Conservation (phyloP, 106 monocot genomes). For the Allium cepa region DNA sequence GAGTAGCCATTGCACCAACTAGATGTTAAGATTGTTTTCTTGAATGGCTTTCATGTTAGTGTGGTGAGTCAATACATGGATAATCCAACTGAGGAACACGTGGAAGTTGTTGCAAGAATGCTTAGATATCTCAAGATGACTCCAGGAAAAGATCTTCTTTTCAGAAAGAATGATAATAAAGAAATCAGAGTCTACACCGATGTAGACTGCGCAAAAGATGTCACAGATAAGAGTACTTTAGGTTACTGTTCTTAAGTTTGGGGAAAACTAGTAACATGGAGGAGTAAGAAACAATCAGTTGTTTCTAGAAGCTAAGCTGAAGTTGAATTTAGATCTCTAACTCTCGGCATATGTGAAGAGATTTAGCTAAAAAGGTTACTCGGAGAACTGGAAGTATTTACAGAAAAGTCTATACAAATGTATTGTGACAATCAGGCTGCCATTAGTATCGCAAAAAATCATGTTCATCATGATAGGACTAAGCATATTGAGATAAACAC, state of each 20-base stretch:
- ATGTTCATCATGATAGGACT: slow-evolving; percentile 2
- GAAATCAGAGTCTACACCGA: neutral
- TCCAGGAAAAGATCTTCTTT: too few relatives aligned
- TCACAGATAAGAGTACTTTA: neutral
- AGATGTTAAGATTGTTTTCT: too few relatives aligned
- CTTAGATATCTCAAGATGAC: too few relatives aligned
- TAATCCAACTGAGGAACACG: too few relatives aligned
- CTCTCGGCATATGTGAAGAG: neutral
- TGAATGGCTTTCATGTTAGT: too few relatives aligned
- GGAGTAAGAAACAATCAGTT: neutral
- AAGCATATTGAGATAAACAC: slow-evolving; percentile 6
- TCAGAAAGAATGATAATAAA: too few relatives aligned
- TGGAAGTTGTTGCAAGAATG: too few relatives aligned
- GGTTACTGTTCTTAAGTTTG: neutral
- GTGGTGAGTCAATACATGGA: too few relatives aligned
- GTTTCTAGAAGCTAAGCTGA: neutral
- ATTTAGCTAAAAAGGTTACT: neutral
- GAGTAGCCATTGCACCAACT: too few relatives aligned
- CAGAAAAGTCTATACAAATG: too few relatives aligned
- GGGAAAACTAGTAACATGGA: neutral
- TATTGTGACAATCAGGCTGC: too few relatives aligned
- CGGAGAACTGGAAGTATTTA: neutral
- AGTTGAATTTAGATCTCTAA: neutral
- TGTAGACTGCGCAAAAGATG: neutral
- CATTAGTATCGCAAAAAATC: neutral